phyloP scores from a whole-genome alignment of 2,329 filamentous ascomycete genomes.

The Aureobasidium sp. region DNA sequence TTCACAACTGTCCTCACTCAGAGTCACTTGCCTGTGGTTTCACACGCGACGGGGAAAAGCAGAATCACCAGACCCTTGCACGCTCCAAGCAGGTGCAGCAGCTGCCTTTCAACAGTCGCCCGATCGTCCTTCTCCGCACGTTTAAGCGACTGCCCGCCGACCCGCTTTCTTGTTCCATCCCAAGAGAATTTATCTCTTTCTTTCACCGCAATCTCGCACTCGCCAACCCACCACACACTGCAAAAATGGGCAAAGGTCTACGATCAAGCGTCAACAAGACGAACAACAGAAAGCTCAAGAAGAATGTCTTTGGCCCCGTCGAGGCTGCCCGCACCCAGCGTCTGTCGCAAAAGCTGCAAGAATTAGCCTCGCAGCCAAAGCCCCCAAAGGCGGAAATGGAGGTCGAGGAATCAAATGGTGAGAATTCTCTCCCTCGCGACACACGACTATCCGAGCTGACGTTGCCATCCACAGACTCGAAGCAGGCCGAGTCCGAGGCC shows the following conservation, averaged over 20 bases:
- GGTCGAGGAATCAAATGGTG: constrained; percentile 34
- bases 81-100: background rate
- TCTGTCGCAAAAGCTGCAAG: constrained; percentile 75
- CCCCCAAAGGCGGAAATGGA: constrained; percentile 43
- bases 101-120: constrained; percentile 1
- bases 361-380: constrained; percentile 68
- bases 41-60: background rate
- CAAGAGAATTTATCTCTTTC: constrained; percentile 13
- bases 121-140: constrained; percentile 6
- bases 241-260: constrained; percentile 74
- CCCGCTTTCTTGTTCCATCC: constrained; percentile 5
- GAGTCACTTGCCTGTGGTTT: background rate
- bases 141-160: background rate
- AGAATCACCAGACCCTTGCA: constrained; percentile 2
- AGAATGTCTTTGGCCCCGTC: constrained; percentile 73
- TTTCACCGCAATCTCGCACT: constrained; percentile 12
- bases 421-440: background rate
- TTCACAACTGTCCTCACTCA: background rate
- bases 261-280: constrained; percentile 70
- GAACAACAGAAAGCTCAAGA: constrained; percentile 74
- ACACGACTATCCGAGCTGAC: background rate
- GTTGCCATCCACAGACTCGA: constrained; percentile 12
- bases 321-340: constrained; percentile 72
- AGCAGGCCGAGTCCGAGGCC: constrained; percentile 15
- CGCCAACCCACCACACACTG: constrained; percentile 20